Base-by-base conservation (phyloP, 306 rosid species). In the Castanea crenata region DNA sequence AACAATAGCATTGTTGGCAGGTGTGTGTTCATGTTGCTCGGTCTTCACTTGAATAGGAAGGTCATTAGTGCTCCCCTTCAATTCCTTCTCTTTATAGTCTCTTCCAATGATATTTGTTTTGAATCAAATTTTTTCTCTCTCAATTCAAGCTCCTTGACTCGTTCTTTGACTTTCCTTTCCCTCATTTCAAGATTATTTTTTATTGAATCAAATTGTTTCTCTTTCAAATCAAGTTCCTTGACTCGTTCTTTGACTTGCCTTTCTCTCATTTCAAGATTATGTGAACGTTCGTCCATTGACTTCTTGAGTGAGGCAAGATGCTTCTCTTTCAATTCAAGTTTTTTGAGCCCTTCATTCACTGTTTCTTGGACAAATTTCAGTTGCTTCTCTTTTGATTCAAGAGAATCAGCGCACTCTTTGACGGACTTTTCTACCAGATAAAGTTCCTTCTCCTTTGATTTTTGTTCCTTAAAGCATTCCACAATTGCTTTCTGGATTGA, bases 241-340 rank as follows among this genome's bases (percentile, higher is more conserved):
- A 27, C 71, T 55, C 52, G 62, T 58, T 49, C 71, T 58, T 84
- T 83, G 29, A 74, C 32, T n/a, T 75, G 76, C 58, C 69, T 85
- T 73, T 76, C 82, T 49, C 76, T 80, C 68, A 63, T 78, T 58
- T 76, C 79, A 31, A 85, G 73, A 44, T 83, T 79, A 69, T 76
- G 75, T 32, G 61, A 52, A 25, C 56, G 49, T 27, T 70, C 82
- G 23, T 82, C 81, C 2, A 80, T n/a, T 35, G 52, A 23, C 13
- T 59, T 63, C 56, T 56, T 75, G n/a, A 76, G 44, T 3, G 78
- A 34, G 55, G 2, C 58, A 59, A 76, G 23, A 23, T 76, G 74
- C 18, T 74, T 74, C 77, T 73, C 75, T 41, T 81, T 82, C 61
- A 21, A 44, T 69, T 83, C 82, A 41, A 88, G 72, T 54, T 84